Percentiles rank a stretch among this genome's conserved stretches.
Evolutionary conservation across 179 eudicot species (phyloP).

Genomic region (Beta macrorhiza): DNA sequence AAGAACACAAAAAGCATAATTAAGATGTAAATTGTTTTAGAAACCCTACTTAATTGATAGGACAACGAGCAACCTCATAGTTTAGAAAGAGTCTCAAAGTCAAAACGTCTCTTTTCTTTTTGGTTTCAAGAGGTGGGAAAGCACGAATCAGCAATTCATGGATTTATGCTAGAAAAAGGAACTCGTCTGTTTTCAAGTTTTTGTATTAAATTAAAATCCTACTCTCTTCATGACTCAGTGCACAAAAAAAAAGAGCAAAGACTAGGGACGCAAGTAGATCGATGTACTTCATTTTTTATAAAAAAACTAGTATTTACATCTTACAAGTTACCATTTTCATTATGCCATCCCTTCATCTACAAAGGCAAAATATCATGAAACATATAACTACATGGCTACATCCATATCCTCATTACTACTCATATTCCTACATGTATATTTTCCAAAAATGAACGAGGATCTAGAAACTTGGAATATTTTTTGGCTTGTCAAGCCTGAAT

Average conservation of each 20-base stretch:
- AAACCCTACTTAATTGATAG: too few species aligned
- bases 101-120: too few species aligned
- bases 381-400: background rate
- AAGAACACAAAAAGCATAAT: too few species aligned
- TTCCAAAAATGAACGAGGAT: background rate
- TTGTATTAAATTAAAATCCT: too few species aligned
- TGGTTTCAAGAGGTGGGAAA: too few species aligned
- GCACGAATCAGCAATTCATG: too few species aligned
- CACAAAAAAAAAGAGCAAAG: background rate
- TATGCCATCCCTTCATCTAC: background rate
- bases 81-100: too few species aligned
- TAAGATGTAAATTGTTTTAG: too few species aligned
- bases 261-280: background rate
- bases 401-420: background rate
- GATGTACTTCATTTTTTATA: background rate
- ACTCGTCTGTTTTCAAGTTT: too few species aligned
- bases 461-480: background rate
- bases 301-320: background rate
- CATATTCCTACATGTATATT: background rate
- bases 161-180: too few species aligned
- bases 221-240: background rate
- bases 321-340: background rate
- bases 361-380: conserved; percentile 3
- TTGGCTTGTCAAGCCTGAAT: background rate
- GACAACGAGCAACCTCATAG: too few species aligned